Evolutionary conservation across 441 rosid species (phyloP).

Genomic region (Populus tomentosa): DNA sequence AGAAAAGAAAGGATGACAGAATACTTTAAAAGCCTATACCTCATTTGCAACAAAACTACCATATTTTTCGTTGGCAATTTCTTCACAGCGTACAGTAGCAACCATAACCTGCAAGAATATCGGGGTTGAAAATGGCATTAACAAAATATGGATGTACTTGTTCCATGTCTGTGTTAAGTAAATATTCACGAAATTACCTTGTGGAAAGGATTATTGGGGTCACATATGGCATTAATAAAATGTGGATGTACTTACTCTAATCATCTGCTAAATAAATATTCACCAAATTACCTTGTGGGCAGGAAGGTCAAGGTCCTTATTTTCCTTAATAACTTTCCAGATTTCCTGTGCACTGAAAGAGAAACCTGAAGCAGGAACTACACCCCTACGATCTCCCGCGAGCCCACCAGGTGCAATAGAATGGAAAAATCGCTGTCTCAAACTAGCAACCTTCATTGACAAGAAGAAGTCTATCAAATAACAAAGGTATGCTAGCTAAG

Average conservation of each 20-base stretch:
- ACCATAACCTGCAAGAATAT: constrained; percentile 82
- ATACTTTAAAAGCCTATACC: constrained; percentile 35
- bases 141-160: not conserved
- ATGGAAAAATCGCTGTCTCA: constrained; percentile 85
- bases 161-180: not conserved
- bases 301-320: constrained; percentile 98
- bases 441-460: constrained; percentile 60
- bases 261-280: not conserved
- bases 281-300: constrained; percentile 81
- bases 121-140: not conserved
- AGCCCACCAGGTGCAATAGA: constrained; percentile 99
- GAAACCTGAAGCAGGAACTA: constrained; percentile 97
- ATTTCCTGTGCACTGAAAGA: constrained; percentile 89
- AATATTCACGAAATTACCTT: constrained; percentile 47
- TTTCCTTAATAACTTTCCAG: constrained; percentile 97
- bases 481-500: not conserved
- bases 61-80: constrained; percentile 83
- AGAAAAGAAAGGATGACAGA: not conserved
- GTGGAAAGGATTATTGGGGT: constrained; percentile 39
- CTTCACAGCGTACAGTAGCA: constrained; percentile 99
- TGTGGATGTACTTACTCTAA: not conserved
- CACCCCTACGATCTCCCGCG: constrained; percentile 99
- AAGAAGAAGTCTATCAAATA: not conserved
- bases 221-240: constrained; percentile 9
- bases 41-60: constrained; percentile 59